Base-by-base conservation (phyloP, 305 asterid species). In the Rubia occidens region DNA sequence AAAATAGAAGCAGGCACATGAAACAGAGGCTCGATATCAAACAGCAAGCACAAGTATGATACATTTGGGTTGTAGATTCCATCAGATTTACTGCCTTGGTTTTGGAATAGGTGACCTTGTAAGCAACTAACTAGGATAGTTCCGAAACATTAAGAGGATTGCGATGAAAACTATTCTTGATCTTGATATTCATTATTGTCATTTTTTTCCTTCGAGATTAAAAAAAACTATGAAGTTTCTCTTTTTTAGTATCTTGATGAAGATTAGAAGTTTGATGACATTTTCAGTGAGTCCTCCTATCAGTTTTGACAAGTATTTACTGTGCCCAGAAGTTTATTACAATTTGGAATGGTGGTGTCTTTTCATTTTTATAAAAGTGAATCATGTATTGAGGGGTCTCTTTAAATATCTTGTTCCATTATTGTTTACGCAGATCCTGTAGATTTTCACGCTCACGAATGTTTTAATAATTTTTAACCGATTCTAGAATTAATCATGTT, bases 31-130 rank as follows among this genome's bases (percentile, higher is more conserved):
- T 91, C 97, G 37, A 81, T 96, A 35, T 24, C 24, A 24, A 24
- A 24, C 77, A 83, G 77, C 83, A 84, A 83, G 85, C 87, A 78
- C 67, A 85, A 88, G 99, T 94, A 81, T 71, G 83, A 49, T 55
- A 54, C 51, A 37, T 63, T 60, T 11, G 18, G 29, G n/a, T 55
- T 20, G 40, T 63, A 13, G 14, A 43, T 39, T 54, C 64, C 24
- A 20, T 47, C 42, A 2, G 9, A 21, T 59, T 9, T 47, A 24
- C 11, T 14, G 8, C 3, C 29, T 71, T 7, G 44, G 59, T 61
- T 11, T 32, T 18, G 17, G 3, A 49, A 45, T 45, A 45, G 17
- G 15, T 56, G 73, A 56, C 24, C 14, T 21, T 69, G 7, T 56
- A 26, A 55, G 5, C 24, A 20, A 58, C 24, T 43, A 14, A 47